Evolutionary conservation across 139 green algal species (phyloP), one percentile per base, ranked within the genome.

Genomic region (Coelastrella sp.): DNA sequence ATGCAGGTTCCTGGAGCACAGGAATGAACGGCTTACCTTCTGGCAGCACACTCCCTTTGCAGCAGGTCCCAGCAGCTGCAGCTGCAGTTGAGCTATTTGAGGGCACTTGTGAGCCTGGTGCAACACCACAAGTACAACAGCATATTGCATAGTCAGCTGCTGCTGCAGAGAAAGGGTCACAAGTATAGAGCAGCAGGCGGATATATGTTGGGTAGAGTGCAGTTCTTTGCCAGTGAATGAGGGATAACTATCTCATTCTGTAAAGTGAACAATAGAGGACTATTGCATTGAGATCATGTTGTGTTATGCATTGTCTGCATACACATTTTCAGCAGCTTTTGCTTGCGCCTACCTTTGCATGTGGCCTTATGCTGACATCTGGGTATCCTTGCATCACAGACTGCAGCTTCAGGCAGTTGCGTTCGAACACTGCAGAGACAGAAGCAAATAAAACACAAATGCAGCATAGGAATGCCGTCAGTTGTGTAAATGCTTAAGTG

Each of bases 1-100:
- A 9, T 1, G 45, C 0, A 57, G 0, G 11, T 57, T 0, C 11
- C 15, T 57, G 11, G 45, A 13, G 11, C 11, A 57, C 45, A 9
- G 15, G 45, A 23, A 57, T 57, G 0, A 9, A 23, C 15, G n/a
- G 23, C 62, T 4, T 48, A 90, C 82, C 88, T 90, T 92, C 38
- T 92, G 88, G 64, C 77, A 87, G 72, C 88, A 90, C 17, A 92
- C 64, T 17, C 88, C 86, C 25, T 34, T 25, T 13, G 84, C 87
- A 7, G 34, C 13, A 1, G 63, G 71, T 3, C 85, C 81, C 50
- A 91, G 81, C 60, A 89, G 81, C 76, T 67, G 15, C 48, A 91
- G 85, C 69, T 89, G 85, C 60, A 87, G 60, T 57, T 51, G 35
- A 0, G 85, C 88, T 6, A 91, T 41, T 45, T 89, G 59, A 0